These are phyloP conservation scores for Ustanciosporium gigantosporum DNA, from an alignment of 1,284 basidiomycete species.

Conservation along the genomic window DNA sequence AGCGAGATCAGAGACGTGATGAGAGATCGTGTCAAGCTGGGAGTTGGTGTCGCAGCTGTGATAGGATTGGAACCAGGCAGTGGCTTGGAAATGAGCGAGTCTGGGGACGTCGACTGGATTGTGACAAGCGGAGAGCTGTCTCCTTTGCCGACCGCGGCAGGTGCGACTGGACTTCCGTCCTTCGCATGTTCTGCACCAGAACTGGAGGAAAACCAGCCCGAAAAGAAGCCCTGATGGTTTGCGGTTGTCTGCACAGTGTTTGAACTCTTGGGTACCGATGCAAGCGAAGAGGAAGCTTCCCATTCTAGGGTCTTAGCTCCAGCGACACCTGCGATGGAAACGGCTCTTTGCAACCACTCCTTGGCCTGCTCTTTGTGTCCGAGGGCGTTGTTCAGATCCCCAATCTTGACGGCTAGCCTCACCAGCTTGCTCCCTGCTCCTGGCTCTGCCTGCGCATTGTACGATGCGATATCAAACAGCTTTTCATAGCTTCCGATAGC, in stretches of 20 bases:
- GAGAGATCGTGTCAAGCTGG: slow-evolving; percentile 35
- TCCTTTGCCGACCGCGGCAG: background rate
- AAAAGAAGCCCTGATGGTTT: background rate
- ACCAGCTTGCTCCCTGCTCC: slow-evolving; percentile 18
- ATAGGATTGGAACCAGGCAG: background rate
- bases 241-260: background rate
- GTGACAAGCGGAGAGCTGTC: no score
- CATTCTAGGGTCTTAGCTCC: background rate
- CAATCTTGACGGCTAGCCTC: slow-evolving; percentile 48
- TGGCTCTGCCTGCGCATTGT: background rate
- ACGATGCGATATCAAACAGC: slow-evolving; percentile 17
- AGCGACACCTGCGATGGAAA: slow-evolving; percentile 30
- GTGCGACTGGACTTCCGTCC: background rate
- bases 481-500: slow-evolving; percentile 29
- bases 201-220: background rate
- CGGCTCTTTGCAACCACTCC: slow-evolving; percentile 35
- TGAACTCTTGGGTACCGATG: background rate
- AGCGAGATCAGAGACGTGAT: slow-evolving; percentile 39
- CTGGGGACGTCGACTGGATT: no score
- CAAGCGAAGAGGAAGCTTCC: background rate
- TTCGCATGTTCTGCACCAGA: background rate
- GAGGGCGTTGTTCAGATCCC: slow-evolving; percentile 29
- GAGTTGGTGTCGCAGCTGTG: slow-evolving; percentile 4
- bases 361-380: slow-evolving; percentile 26
- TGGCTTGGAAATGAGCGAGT: background rate